phyloP scores from a whole-genome alignment of 2,329 filamentous ascomycete species.

The Lanzia echinophila region DNA sequence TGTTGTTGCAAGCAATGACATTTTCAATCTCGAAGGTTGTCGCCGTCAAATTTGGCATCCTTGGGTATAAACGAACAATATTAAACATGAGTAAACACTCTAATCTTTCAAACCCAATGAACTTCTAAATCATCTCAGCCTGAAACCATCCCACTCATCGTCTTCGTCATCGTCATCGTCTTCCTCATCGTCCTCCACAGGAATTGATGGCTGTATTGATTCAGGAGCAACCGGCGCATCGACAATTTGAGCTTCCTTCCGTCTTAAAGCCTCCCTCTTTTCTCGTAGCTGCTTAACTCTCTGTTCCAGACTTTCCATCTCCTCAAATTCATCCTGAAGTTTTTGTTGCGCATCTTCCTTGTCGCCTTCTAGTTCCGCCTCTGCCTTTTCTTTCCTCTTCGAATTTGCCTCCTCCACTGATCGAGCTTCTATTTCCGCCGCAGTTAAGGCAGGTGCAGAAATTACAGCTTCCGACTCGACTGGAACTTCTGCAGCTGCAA shows the following conservation, averaged over 20 bases:
- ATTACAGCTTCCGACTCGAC: conserved; percentile 49
- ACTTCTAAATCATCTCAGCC: conserved; percentile 1
- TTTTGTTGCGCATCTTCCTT: conserved; percentile 68
- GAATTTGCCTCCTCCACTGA: conserved; percentile 43
- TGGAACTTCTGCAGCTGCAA: conserved; percentile 44
- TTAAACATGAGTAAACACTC: background rate
- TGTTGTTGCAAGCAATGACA: too few relatives aligned
- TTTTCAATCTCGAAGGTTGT: too few relatives aligned
- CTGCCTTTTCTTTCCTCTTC: conserved; percentile 42
- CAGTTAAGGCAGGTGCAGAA: conserved; percentile 60
- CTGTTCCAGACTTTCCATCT: conserved; percentile 74
- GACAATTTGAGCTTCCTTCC: conserved; percentile 27
- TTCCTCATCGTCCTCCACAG: conserved; percentile 8
- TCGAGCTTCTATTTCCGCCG: conserved; percentile 53
- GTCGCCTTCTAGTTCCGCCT: conserved; percentile 56
- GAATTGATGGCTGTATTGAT: background rate
- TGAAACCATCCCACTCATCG: conserved; percentile 17
- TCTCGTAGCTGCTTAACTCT: conserved; percentile 63
- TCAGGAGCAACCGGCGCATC: background rate
- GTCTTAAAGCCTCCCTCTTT: conserved; percentile 59
- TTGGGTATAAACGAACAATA: too few relatives aligned
- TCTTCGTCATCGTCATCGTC: conserved; percentile 14
- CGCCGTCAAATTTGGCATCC: too few relatives aligned
- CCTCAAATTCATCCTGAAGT: conserved; percentile 71
- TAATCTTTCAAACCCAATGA: background rate